Evolutionary conservation across 2,329 filamentous ascomycete genomes (phyloP).

Genomic region (Teratosphaeria destructans): DNA sequence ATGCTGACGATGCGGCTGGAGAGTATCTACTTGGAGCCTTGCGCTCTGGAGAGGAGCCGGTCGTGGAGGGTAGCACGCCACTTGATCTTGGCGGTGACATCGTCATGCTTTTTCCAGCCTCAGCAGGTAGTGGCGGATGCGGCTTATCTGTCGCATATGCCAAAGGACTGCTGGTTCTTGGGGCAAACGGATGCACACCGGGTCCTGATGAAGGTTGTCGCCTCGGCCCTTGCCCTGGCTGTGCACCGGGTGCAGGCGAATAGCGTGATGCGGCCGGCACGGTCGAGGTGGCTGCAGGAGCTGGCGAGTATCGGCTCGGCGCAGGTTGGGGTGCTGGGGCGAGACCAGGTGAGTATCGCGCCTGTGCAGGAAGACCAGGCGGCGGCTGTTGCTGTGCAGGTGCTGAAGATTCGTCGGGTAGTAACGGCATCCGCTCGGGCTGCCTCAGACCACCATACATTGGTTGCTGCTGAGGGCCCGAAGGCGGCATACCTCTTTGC

Average conservation of each 20-base stretch:
- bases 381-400: slow-evolving; percentile 16
- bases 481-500: slow-evolving; percentile 4
- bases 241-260: slow-evolving; percentile 44
- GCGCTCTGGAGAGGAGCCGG: slow-evolving; percentile 1
- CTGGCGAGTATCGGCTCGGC: slow-evolving; percentile 25
- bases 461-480: slow-evolving; percentile 11
- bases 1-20: background rate
- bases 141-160: slow-evolving; percentile 37
- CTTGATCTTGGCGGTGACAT: slow-evolving; percentile 31
- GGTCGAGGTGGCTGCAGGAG: slow-evolving; percentile 28
- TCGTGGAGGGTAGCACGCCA: slow-evolving; percentile 7
- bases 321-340: slow-evolving; percentile 17
- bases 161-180: slow-evolving; percentile 54
- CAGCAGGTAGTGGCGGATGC: slow-evolving; percentile 17
- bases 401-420: slow-evolving; percentile 24
- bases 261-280: slow-evolving; percentile 38
- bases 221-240: slow-evolving; percentile 27
- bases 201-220: slow-evolving; percentile 14
- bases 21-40: slow-evolving; percentile 3
- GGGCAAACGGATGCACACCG: slow-evolving; percentile 40
- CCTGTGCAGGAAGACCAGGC: slow-evolving; percentile 9
- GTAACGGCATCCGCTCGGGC: slow-evolving; percentile 31
- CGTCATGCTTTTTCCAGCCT: slow-evolving; percentile 8
- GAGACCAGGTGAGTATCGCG: slow-evolving; percentile 13
- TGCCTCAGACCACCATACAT: slow-evolving; percentile 26